Conservation (phyloP, 2,329 filamentous ascomycete genomes). For the Cladosporium sp. region DNA sequence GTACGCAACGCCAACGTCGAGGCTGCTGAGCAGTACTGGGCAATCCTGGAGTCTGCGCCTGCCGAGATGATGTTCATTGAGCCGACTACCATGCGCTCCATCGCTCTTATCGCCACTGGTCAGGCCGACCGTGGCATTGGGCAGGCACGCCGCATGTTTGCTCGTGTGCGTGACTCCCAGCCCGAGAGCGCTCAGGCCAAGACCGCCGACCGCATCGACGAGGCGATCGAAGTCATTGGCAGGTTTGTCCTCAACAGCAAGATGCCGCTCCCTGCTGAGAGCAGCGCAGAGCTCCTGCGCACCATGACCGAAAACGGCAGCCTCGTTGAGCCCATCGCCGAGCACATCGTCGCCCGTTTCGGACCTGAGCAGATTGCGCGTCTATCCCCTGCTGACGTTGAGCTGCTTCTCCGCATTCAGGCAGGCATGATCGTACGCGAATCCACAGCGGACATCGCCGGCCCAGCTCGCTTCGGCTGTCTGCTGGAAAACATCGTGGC, state of each 20-base stretch:
- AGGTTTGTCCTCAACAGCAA: constrained; percentile 50
- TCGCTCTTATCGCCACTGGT: constrained; percentile 80
- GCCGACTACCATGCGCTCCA: constrained; percentile 82
- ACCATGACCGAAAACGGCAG: constrained; percentile 61
- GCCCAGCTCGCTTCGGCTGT: constrained; percentile 55
- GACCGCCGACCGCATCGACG: constrained; percentile 73
- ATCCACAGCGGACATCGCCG: constrained; percentile 48
- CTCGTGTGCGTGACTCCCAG: constrained; percentile 64
- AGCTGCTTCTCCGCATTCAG: constrained; percentile 57
- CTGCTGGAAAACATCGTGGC: constrained; percentile 53
- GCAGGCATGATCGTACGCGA: constrained; percentile 43
- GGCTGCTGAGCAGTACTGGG: constrained; percentile 74
- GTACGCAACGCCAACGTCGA: constrained; percentile 75
- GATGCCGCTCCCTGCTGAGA: constrained; percentile 46
- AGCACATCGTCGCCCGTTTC: constrained; percentile 55
- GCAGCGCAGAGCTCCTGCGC: constrained; percentile 55
- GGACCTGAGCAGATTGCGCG: constrained; percentile 54
- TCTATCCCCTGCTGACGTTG: constrained; percentile 48
- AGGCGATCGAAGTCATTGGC: constrained; percentile 67
- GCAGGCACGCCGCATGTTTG: constrained; percentile 80
- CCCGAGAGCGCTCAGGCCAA: constrained; percentile 46
- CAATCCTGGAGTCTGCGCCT: constrained; percentile 57
- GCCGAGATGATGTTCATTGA: constrained; percentile 68
- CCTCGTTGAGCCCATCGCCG: constrained; percentile 52
- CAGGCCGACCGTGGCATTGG: constrained; percentile 74